Evolutionary conservation across 257 asterid genomes (phyloP).

Genomic region (Solanum chilense): DNA sequence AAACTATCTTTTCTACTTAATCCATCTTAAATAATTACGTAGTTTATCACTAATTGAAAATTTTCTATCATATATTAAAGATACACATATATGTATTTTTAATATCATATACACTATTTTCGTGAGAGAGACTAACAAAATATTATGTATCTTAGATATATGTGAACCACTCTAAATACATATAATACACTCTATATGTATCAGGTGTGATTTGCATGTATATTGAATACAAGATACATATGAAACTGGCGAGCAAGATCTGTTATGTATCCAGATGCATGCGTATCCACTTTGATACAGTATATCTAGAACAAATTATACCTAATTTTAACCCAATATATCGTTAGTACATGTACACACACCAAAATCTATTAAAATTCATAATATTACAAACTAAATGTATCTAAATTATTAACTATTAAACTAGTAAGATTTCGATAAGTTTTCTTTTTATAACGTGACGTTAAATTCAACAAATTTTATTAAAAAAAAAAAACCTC

Average conservation of each 20-base stretch:
- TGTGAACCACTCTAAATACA: too few relatives aligned
- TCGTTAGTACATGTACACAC: not conserved
- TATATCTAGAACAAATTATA: too few relatives aligned
- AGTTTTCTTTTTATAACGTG: too few relatives aligned
- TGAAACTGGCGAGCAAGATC: not conserved
- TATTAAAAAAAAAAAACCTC: not conserved
- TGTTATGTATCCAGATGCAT: too few relatives aligned
- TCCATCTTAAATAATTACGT: not conserved
- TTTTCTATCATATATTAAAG: not conserved
- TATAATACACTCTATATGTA: too few relatives aligned
- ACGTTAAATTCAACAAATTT: not conserved
- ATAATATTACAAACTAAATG: too few relatives aligned
- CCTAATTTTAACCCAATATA: too few relatives aligned
- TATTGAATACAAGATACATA: not conserved
- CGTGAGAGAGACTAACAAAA: not conserved
- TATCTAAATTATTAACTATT: too few relatives aligned
- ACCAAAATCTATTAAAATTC: too few relatives aligned
- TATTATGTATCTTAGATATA: too few relatives aligned
- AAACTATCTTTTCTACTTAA: not conserved
- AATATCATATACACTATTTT: not conserved
- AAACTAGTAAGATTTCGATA: fast-evolving
- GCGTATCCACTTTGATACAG: not conserved
- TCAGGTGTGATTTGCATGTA: not conserved
- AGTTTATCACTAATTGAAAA: too few relatives aligned
- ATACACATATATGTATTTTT: not conserved